phyloP scores from a whole-genome alignment of 2,329 filamentous ascomycete species.

The Zarea fungicola region DNA sequence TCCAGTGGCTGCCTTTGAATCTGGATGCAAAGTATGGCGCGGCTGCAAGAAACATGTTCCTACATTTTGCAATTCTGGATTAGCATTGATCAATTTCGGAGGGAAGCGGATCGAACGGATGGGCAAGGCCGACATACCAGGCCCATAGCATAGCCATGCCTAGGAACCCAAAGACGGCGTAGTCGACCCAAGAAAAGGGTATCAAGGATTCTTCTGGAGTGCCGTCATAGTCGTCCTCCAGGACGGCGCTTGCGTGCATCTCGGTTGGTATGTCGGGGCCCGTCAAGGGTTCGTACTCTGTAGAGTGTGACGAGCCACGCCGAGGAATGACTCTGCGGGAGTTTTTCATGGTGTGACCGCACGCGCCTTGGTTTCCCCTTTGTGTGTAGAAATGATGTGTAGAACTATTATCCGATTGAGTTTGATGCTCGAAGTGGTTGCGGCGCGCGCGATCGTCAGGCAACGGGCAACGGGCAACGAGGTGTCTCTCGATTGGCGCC shows the following conservation, averaged over 20 bases:
- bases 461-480: too few species aligned
- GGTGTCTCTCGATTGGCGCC: too few species aligned
- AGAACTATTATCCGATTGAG: too few species aligned
- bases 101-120: slow-evolving; percentile 3
- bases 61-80: slow-evolving; percentile 29
- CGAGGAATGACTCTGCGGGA: slow-evolving; percentile 7
- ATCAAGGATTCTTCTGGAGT: slow-evolving; percentile 11
- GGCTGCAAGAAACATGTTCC: slow-evolving; percentile 98
- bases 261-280: slow-evolving; percentile 7
- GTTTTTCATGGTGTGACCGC: slow-evolving; percentile 10
- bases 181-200: slow-evolving; percentile 80
- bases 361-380: too few species aligned
- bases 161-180: slow-evolving; percentile 76
- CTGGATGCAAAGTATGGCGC: slow-evolving; percentile 87
- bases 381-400: too few species aligned
- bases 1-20: slow-evolving; percentile 65
- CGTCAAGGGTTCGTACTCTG: slow-evolving; percentile 12
- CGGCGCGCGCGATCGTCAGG: too few species aligned
- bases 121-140: slow-evolving; percentile 55
- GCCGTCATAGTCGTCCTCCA: slow-evolving; percentile 29
- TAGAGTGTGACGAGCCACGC: slow-evolving; percentile 11
- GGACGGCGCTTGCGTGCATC: slow-evolving; percentile 13
- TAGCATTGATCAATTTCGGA: background rate
- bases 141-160: slow-evolving; percentile 97
- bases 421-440: too few species aligned